Percentiles rank a stretch among this genome's conserved stretches.
Conservation (phyloP, 148 eudicot genomes). For the Polygonum aviculare region DNA sequence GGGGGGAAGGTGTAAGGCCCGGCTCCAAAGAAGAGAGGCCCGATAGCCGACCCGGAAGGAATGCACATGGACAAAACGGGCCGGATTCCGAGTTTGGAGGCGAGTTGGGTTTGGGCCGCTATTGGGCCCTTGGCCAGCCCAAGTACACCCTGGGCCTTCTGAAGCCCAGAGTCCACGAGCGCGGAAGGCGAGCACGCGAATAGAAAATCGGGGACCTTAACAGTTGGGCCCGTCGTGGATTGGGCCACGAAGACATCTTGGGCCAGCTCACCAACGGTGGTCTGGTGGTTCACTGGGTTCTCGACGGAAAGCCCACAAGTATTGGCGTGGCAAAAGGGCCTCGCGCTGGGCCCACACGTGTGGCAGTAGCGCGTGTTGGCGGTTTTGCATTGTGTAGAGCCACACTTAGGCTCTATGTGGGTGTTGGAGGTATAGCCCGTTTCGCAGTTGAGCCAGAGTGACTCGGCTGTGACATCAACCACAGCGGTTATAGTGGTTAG, state of each 20-base stretch:
- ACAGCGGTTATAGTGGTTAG: slow-evolving; percentile 18
- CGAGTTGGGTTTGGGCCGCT: slow-evolving; percentile 38
- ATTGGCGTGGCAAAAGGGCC: slow-evolving; percentile 56
- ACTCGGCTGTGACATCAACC: slow-evolving; percentile 39
- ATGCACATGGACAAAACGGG: slow-evolving; percentile 43
- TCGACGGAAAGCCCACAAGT: slow-evolving; percentile 34
- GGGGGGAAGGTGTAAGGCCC: slow-evolving; percentile 20
- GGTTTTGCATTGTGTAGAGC: slow-evolving; percentile 39
- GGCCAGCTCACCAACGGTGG: slow-evolving; percentile 38
- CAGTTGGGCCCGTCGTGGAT: slow-evolving; percentile 22
- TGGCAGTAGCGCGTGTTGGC: slow-evolving; percentile 38
- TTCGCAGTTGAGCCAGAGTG: slow-evolving; percentile 52
- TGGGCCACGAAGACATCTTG: slow-evolving; percentile 36
- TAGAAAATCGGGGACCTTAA: slow-evolving; percentile 23
- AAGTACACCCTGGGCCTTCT: slow-evolving; percentile 43
- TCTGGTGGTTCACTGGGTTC: slow-evolving; percentile 38
- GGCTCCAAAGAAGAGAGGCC: slow-evolving; percentile 54
- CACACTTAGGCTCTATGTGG: slow-evolving; percentile 36
- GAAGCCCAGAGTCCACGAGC: slow-evolving; percentile 31
- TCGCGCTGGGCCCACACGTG: slow-evolving; percentile 18
- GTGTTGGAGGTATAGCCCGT: slow-evolving; percentile 39
- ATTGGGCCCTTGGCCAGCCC: slow-evolving; percentile 45
- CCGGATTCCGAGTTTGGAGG: slow-evolving; percentile 27
- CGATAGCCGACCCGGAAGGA: slow-evolving; percentile 23
- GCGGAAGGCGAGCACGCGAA: slow-evolving; percentile 47